phyloP scores from a whole-genome alignment of 306 rosid species.

The Lotus japonicus region DNA sequence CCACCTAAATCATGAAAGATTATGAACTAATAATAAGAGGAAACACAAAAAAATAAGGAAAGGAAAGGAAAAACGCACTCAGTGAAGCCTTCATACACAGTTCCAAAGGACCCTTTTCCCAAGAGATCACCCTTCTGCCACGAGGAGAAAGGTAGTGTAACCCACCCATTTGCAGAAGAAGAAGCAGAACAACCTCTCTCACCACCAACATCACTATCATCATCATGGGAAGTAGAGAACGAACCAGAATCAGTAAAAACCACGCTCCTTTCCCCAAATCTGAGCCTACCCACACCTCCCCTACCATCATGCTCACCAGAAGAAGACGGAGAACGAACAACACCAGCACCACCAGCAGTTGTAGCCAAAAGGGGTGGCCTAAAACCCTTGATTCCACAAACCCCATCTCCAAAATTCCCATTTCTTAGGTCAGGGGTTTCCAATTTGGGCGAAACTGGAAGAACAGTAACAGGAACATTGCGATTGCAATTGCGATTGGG shows the following conservation, averaged over 20 bases:
- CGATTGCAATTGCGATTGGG: not conserved
- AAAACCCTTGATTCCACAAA: too few species aligned
- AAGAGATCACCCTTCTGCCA: constrained; percentile 61
- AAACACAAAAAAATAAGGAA: not conserved
- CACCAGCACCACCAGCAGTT: not conserved
- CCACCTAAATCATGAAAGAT: not conserved
- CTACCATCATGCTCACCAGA: constrained; percentile 32
- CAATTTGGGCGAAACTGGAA: not conserved
- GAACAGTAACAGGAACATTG: too few species aligned
- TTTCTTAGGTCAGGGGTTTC: not conserved
- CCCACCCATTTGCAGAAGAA: constrained; percentile 19
- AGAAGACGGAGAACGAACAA: constrained; percentile 21
- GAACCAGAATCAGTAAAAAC: constrained; percentile 32
- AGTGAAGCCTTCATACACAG: constrained; percentile 55
- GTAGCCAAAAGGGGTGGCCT: too few species aligned
- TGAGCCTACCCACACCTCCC: not conserved
- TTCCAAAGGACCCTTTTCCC: constrained; percentile 64
- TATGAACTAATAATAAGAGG: not conserved
- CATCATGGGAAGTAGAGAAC: constrained; percentile 30
- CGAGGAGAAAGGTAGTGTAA: constrained; percentile 35
- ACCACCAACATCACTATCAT: constrained; percentile 24
- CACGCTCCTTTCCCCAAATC: constrained; percentile 20
- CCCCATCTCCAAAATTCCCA: too few species aligned
- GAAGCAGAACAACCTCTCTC: not conserved
- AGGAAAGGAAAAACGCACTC: constrained; percentile 29